Evolutionary conservation across 768 basidiomycete species (phyloP).

Genomic region (Suillus spraguei): DNA sequence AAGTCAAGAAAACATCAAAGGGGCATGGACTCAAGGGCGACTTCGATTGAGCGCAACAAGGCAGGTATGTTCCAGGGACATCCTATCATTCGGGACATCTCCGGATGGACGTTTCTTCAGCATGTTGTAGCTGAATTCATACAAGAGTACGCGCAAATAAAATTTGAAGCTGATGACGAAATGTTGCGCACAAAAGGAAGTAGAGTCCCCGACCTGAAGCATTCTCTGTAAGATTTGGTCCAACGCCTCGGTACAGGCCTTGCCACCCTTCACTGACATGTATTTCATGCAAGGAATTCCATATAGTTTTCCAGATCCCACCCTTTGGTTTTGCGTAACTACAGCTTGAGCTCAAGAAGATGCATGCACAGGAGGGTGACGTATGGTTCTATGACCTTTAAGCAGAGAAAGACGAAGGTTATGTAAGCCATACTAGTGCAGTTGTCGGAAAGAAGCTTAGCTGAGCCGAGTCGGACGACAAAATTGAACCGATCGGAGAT

Average conservation of each 20-base stretch:
- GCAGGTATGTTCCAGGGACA: slow-evolving; percentile 77
- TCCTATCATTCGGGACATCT: slow-evolving; percentile 61
- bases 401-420: too few species aligned
- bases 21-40: slow-evolving; percentile 48
- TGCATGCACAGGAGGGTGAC: slow-evolving; percentile 94
- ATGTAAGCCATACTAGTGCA: too few species aligned
- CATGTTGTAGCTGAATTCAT: slow-evolving; percentile 79
- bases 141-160: slow-evolving; percentile 12
- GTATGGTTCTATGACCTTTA: slow-evolving; percentile 79
- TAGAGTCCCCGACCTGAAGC: slow-evolving; percentile 97
- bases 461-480: too few species aligned
- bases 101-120: slow-evolving; percentile 80
- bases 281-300: slow-evolving; percentile 72
- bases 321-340: slow-evolving; percentile 62
- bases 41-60: slow-evolving; percentile 97
- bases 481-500: too few species aligned
- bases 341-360: slow-evolving; percentile 95
- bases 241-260: slow-evolving; percentile 89
- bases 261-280: slow-evolving; percentile 73
- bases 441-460: too few species aligned
- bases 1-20: slow-evolving; percentile 17
- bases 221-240: slow-evolving; percentile 91
- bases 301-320: slow-evolving; percentile 74
- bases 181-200: slow-evolving; percentile 85
- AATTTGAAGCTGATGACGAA: slow-evolving; percentile 7